phyloP scores from a whole-genome alignment of 805 yeast genomes.

The Candida manassasensis region DNA sequence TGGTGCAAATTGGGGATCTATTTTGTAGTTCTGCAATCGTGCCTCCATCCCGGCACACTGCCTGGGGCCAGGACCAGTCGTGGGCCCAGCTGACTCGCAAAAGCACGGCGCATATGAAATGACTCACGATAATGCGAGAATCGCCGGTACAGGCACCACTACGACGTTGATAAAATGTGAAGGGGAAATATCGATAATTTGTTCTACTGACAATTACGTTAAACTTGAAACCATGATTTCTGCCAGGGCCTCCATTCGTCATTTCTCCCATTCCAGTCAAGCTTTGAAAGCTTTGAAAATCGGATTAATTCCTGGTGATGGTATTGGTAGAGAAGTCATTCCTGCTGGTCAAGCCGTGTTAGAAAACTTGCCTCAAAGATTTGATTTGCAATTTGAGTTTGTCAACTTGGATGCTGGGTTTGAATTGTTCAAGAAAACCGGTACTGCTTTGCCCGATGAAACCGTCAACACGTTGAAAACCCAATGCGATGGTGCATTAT shows the following conservation, averaged over 20 bases:
- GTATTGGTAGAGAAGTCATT: conserved; percentile 95
- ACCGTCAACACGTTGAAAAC: conserved; percentile 73
- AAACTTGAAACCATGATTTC: conserved; percentile 17
- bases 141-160: conserved; percentile 1
- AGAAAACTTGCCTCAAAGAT: conserved; percentile 73
- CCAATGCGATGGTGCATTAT: conserved; percentile 94
- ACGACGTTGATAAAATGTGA: no score
- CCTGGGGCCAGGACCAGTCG: no score
- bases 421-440: conserved; percentile 90
- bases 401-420: conserved; percentile 90
- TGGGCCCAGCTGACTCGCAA: not conserved
- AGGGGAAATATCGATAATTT: no score
- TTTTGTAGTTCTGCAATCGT: no score
- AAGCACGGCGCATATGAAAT: not conserved
- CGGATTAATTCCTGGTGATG: conserved; percentile 95
- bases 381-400: conserved; percentile 77
- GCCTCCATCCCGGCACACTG: no score
- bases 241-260: conserved; percentile 19
- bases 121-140: not conserved
- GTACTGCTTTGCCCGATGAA: conserved; percentile 90
- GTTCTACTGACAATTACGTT: no score
- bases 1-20: no score
- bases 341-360: conserved; percentile 92
- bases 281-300: conserved; percentile 34
- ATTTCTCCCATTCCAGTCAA: conserved; percentile 30